phyloP scores from a whole-genome alignment of 495 filamentous ascomycete genomes.

The Hyaloscypha hepaticicola region DNA sequence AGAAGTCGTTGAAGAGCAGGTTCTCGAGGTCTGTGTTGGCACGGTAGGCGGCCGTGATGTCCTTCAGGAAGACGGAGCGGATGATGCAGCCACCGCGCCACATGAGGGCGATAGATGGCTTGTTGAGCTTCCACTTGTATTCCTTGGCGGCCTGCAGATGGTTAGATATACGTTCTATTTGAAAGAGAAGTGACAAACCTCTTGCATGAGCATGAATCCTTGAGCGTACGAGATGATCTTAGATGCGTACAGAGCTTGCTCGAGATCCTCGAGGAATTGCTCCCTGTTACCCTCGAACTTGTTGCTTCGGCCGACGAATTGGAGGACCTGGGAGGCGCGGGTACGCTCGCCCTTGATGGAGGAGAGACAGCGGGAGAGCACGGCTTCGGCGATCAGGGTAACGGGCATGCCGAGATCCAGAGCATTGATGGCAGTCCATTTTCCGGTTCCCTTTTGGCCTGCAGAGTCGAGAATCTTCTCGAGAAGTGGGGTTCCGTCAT shows the following conservation, averaged over 20 bases:
- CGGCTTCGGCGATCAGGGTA: conserved; percentile 94
- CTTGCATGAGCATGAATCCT: conserved; percentile 99
- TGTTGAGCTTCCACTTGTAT: conserved; percentile 98
- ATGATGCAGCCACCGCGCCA: conserved; percentile 99
- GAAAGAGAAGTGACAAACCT: conserved; percentile 56
- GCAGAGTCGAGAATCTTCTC: conserved; percentile 99
- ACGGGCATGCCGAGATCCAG: conserved; percentile 99
- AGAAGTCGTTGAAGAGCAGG: conserved; percentile 97
- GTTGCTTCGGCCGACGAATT: conserved; percentile 66
- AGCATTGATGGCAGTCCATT: conserved; percentile 99
- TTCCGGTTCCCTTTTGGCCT: conserved; percentile 98
- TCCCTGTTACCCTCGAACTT: conserved; percentile 88
- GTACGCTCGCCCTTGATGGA: conserved; percentile 91
- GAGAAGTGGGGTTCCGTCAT: conserved; percentile 83
- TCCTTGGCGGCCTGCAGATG: conserved; percentile 80
- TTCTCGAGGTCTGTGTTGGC: conserved; percentile 95
- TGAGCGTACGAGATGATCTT: conserved; percentile 99
- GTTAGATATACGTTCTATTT: conserved; percentile 29
- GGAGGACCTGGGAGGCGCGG: conserved; percentile 75
- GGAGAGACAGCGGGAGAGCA: conserved; percentile 91
- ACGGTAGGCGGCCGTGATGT: conserved; percentile 97
- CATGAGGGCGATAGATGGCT: conserved; percentile 99
- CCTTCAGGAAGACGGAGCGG: conserved; percentile 99
- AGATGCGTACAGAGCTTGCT: conserved; percentile 97
- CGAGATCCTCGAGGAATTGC: conserved; percentile 90